These are phyloP conservation scores for Eucalyptus globulus DNA, from an alignment of 345 rosid species.

Conservation along the genomic window DNA sequence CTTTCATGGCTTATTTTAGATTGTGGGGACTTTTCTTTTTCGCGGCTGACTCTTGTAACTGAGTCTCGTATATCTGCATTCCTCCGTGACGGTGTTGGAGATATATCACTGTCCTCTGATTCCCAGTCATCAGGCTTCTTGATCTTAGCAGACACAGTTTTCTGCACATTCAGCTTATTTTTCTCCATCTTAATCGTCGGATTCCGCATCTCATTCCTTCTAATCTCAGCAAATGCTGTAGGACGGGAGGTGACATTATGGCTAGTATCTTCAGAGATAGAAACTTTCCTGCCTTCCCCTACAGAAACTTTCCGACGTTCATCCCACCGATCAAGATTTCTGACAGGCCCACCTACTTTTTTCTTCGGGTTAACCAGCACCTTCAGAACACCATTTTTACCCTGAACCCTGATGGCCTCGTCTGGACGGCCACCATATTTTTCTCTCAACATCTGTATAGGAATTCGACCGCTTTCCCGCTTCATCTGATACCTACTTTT, in stretches of 20 bases:
- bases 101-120: conserved; percentile 38
- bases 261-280: conserved; percentile 19
- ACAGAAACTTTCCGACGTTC: background rate
- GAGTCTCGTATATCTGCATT: conserved; percentile 16
- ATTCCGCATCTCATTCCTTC: conserved; percentile 22
- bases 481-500: conserved; percentile 16
- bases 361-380: conserved; percentile 74
- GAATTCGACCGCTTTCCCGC: conserved; percentile 15
- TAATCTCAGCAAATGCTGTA: conserved; percentile 18
- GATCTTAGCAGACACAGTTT: conserved; percentile 18
- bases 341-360: conserved; percentile 32
- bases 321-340: conserved; percentile 21
- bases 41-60: conserved; percentile 10
- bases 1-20: background rate
- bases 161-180: conserved; percentile 15
- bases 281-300: conserved; percentile 18
- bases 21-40: conserved; percentile 14
- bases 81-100: conserved; percentile 20
- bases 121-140: conserved; percentile 25
- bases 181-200: conserved; percentile 19
- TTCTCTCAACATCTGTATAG: conserved; percentile 26
- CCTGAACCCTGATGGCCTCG: conserved; percentile 80
- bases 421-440: conserved; percentile 26
- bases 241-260: conserved; percentile 24
- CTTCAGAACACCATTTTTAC: conserved; percentile 89